Base-by-base conservation (phyloP, 371 early-diverging fungal species). In the Circinella umbellata region DNA sequence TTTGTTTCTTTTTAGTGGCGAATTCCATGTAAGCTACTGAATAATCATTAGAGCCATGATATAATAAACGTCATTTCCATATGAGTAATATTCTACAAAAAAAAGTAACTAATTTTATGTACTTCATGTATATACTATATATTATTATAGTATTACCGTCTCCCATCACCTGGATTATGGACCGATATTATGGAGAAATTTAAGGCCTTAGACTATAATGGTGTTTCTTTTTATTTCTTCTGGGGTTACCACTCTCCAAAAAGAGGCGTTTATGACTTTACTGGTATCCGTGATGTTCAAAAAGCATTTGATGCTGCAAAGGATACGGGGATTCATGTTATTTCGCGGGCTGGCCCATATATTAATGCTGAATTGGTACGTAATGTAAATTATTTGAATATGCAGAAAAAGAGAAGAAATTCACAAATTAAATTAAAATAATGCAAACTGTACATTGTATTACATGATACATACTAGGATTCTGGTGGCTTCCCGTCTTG, bases 181-280 rank as follows among this genome's bases (percentile, higher is more conserved):
- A 42, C 39, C 8, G 74, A 74, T 46, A 57, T 74, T 18, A 38
- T 74, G 67, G 54, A 74, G 46, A 74, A 74, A 62, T 72, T 66
- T 65, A 74, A 74, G 39, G 64, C 75, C 4, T 54, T 66, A 15
- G 75, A 68, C 10, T 74, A 63, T 57, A 74, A 74, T 61, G 69
- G 72, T 34, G 75, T 66, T 9, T 71, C 72, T 13, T 68, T 67
- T 38, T 74, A 74, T 62, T 74, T 74, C 34, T 71, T 71, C 65
- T 74, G 75, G 75, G 75, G 75, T 14, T 74, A 63, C 18, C 75
- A 74, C 39, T 71, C 71, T 17, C 60, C 71, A 20, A 74, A 71
- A 35, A 68, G 66, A 46, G 68, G 68, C 5, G 67, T 61, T 54
- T 68, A 69, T 59, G 76, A 76, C 39, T 73, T 76, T 54, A 59